Percentiles rank a stretch among this genome's conserved stretches.
phyloP scores from a whole-genome alignment of 306 rosid genomes.

The Trifolium fragiferum region DNA sequence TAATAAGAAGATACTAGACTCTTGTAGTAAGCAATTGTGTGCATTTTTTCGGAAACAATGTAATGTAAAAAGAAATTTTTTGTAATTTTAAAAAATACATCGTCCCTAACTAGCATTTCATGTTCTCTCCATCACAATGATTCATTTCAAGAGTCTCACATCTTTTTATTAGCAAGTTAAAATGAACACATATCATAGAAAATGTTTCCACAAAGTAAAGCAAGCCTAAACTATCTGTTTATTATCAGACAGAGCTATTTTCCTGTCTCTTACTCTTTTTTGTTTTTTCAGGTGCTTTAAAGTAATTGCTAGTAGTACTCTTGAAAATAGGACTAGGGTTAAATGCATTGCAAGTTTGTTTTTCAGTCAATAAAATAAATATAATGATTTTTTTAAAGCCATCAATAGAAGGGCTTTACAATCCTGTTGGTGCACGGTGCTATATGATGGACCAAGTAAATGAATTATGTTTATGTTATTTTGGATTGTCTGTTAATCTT shows the following conservation, averaged over 20 bases:
- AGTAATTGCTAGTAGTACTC: slow-evolving; percentile 4
- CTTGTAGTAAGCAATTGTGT: background rate
- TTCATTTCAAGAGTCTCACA: too few species aligned
- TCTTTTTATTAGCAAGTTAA: too few species aligned
- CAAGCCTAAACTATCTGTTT: background rate
- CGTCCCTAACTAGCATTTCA: too few species aligned
- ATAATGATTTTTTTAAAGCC: slow-evolving; percentile 16
- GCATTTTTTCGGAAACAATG: background rate
- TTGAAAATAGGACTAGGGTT: slow-evolving; percentile 6
- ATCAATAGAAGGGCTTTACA: slow-evolving; percentile 2
- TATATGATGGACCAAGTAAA: slow-evolving; percentile 23
- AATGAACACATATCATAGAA: too few species aligned
- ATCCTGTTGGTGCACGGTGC: slow-evolving; percentile 9
- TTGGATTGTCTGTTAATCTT: slow-evolving; percentile 23
- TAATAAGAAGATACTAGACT: too few species aligned
- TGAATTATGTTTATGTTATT: slow-evolving; percentile 14
- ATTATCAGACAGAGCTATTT: slow-evolving; percentile 7
- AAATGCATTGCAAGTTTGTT: slow-evolving; percentile 21
- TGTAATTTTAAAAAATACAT: too few species aligned
- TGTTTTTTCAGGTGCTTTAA: slow-evolving; percentile 6
- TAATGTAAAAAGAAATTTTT: too few species aligned
- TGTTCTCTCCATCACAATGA: too few species aligned
- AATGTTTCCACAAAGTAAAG: too few species aligned
- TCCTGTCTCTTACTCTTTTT: slow-evolving; percentile 24
- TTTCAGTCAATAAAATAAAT: slow-evolving; percentile 13